Evolutionary conservation across 2,329 filamentous ascomycete species (phyloP), one percentile per base, ranked within the genome.

Genomic region (Exophiala sideris): DNA sequence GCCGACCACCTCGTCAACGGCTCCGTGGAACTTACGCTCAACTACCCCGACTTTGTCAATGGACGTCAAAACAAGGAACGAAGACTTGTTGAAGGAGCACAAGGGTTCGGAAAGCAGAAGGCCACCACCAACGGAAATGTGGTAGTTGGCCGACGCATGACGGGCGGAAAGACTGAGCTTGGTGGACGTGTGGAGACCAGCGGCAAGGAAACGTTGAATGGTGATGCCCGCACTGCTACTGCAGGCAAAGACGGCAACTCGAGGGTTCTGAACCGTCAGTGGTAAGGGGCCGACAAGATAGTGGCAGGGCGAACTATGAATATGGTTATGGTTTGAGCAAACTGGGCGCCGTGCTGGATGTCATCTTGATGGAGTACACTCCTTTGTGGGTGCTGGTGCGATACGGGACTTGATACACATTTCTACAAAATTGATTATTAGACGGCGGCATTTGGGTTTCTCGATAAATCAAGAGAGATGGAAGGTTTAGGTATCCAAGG

Each of bases 11-110:
- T 96, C 68, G 83, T 91, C 74, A 91, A 87, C 72, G 91, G 91
- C 63, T 86, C 89, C 35, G 88, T 91, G 42, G 91, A 96, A 80
- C 78, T 96, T 68, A 96, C 91, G 32, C 83, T 96, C 70, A 96
- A 96, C 82, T 94, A 96, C 79, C 91, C 91, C 56, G 91, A 96
- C 76, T 95, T 96, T 70, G 91, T 96, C 79, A 96, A 96, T 68
- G 77, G 78, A 55, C 74, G 83, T 62, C 72, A 78, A 68, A 86
- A 86, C 73, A 76, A 69, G 52, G 83, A 86, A 76, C 74, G 83
- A 58, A 76, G 83, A 59, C 72, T 86, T 58, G 76, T 81, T 41
- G 83, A 86, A 51, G 83, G 82, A 62, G 80, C 79, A 45, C 82
- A 84, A 71, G 67, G 75, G 53, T 84, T 83, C 51, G 70, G 70